phyloP scores from a whole-genome alignment of 2,329 filamentous ascomycete species.

The Diaporthe humulicola region DNA sequence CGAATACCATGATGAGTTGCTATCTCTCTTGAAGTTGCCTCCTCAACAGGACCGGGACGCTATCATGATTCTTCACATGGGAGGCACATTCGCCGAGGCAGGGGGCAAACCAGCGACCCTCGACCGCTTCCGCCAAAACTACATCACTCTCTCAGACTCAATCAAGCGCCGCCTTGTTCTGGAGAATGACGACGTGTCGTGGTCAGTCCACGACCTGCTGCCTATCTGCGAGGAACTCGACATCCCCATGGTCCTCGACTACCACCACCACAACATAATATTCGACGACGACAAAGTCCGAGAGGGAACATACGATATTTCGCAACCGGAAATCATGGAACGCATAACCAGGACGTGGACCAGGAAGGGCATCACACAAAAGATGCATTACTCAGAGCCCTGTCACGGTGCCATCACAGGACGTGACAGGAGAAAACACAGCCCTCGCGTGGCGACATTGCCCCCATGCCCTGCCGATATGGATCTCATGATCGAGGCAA shows the following conservation, averaged over 20 bases:
- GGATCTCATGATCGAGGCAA: constrained; percentile 99
- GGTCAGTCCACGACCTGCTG: constrained; percentile 91
- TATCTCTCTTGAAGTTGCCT: constrained; percentile 81
- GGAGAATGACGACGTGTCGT: constrained; percentile 94
- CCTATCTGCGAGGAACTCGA: constrained; percentile 94
- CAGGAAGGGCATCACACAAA: constrained; percentile 86
- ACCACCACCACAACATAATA: constrained; percentile 94
- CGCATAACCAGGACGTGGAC: constrained; percentile 88
- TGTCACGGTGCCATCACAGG: constrained; percentile 81
- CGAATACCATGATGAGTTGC: constrained; percentile 88
- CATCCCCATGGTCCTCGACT: constrained; percentile 93
- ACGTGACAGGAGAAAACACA: constrained; percentile 86
- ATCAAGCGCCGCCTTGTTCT: constrained; percentile 87
- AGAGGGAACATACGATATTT: constrained; percentile 88
- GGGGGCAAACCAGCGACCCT: constrained; percentile 87
- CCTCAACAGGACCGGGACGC: constrained; percentile 86
- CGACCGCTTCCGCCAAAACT: constrained; percentile 82
- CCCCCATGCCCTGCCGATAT: constrained; percentile 86
- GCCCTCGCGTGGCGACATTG: constrained; percentile 80
- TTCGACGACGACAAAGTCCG: constrained; percentile 81
- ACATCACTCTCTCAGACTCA: constrained; percentile 71
- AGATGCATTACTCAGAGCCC: constrained; percentile 97
- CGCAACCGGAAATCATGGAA: constrained; percentile 71
- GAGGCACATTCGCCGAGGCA: constrained; percentile 74
- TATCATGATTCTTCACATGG: constrained; percentile 95